Base-by-base conservation (phyloP, 768 basidiomycete species). In the Kwoniella newhampshirensis region DNA sequence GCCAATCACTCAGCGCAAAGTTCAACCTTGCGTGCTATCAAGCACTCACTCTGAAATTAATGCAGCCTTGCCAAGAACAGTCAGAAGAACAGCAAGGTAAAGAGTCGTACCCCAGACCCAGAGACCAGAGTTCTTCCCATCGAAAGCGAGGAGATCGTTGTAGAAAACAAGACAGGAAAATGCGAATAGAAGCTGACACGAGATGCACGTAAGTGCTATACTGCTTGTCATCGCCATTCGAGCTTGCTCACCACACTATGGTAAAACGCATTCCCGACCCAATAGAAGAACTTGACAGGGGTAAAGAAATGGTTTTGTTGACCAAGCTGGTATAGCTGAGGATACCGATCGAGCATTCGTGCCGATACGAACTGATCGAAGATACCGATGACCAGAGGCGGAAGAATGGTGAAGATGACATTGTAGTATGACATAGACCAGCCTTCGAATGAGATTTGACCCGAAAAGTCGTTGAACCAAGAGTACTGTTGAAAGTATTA, bases 351-450 rank as follows among this genome's bases (percentile, higher is more conserved):
- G 60, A 99, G 80, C 77, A 98, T 89, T 20, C 96, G 85, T 2
- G 96, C 96, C 1, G 91, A 93, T 46, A 98, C 96, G 65, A 98
- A 98, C 69, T 99, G 96, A 76, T 98, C 96, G 73, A 98, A 98
- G 45, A 99, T 83, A 35, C 96, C 96, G 65, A 99, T 94, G 51
- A 99, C 96, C 48, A 99, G 82, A 0, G 96, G 96, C 0, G 96
- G 94, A 1, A 99, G 82, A 32, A 99, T 84, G 37, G 94, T 94
- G 80, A 98, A 98, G 46, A 96, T 76, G 67, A 98, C 91, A 73
- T 96, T 96, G 81, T 96, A 98, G 70, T 93, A 82, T 0, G 96
- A 92, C 70, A 98, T 83, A 7, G 96, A 94, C 96, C 96, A 99
- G 20, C 93, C 96, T 78, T 99, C 96, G 74, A 92, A 93, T 48